phyloP scores from a whole-genome alignment of 352 stramenopile species.

The Poterioochromonas sp. region DNA sequence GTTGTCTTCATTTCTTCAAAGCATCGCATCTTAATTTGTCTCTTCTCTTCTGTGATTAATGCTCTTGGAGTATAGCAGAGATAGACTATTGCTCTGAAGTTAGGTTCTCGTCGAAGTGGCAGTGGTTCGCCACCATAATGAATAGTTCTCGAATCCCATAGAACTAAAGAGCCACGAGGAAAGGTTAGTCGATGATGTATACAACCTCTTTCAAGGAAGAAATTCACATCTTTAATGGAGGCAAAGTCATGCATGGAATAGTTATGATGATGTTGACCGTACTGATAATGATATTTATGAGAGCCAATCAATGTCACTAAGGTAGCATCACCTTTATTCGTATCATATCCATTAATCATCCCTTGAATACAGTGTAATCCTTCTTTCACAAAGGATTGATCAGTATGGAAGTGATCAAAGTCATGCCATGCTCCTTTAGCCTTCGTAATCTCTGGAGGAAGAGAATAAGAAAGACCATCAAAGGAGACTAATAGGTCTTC shows the following conservation, averaged over 20 bases:
- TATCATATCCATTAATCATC: neutral
- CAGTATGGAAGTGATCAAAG: neutral
- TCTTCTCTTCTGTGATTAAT: neutral
- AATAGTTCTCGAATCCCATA: neutral
- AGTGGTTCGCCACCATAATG: neutral
- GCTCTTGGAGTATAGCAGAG: neutral
- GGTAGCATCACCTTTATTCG: neutral
- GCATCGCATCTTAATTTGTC: neutral
- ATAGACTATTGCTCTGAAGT: neutral
- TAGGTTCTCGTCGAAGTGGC: neutral
- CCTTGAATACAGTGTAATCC: neutral
- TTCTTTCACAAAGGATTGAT: neutral
- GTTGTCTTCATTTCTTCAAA: neutral
- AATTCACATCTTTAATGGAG: neutral
- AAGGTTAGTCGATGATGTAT: neutral
- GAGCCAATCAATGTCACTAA: neutral
- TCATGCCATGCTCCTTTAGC: neutral
- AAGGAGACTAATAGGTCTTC: neutral
- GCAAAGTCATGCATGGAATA: neutral
- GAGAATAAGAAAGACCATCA: neutral
- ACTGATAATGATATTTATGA: neutral
- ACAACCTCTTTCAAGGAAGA: neutral
- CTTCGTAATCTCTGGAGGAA: neutral
- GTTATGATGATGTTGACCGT: neutral
- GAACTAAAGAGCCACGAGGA: neutral